These are phyloP conservation scores for Nannochloropsis gaditana DNA, from an alignment of 108 stramenopile genomes.

Conservation along the genomic window DNA sequence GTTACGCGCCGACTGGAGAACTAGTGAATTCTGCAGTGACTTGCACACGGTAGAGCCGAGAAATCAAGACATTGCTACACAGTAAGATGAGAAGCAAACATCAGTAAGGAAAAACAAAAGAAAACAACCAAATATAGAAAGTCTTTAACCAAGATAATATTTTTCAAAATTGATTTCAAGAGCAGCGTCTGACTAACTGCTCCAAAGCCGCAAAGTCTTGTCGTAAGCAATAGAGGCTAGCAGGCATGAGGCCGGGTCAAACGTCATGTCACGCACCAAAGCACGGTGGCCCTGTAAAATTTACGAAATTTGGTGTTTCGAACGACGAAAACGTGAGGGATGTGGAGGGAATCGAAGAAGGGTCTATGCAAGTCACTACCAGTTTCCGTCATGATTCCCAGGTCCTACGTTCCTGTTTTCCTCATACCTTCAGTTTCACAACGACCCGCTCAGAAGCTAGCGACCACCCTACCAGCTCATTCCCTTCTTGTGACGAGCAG, in stretches of 20 bases:
- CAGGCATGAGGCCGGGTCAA: neutral
- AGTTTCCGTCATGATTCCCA: neutral
- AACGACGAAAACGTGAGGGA: neutral
- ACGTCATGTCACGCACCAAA: neutral
- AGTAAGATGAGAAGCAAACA: no score
- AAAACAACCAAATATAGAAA: no score
- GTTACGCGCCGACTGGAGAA: no score
- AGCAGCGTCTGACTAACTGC: neutral
- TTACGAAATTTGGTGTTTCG: neutral
- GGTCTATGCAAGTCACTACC: neutral
- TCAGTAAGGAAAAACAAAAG: no score
- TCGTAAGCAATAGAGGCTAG: neutral
- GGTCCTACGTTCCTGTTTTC: neutral
- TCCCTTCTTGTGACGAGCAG: neutral
- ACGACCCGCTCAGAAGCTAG: neutral
- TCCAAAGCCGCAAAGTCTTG: constrained; percentile 3
- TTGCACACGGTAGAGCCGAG: no score
- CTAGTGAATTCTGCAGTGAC: no score
- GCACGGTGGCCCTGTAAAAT: neutral
- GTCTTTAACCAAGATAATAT: no score
- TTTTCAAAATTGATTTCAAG: no score
- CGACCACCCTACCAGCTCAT: neutral
- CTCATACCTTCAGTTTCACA: neutral
- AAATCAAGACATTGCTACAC: no score
- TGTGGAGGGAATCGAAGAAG: neutral